These are phyloP conservation scores for Balakata baccata DNA, from an alignment of 345 rosid genomes.

Conservation along the genomic window DNA sequence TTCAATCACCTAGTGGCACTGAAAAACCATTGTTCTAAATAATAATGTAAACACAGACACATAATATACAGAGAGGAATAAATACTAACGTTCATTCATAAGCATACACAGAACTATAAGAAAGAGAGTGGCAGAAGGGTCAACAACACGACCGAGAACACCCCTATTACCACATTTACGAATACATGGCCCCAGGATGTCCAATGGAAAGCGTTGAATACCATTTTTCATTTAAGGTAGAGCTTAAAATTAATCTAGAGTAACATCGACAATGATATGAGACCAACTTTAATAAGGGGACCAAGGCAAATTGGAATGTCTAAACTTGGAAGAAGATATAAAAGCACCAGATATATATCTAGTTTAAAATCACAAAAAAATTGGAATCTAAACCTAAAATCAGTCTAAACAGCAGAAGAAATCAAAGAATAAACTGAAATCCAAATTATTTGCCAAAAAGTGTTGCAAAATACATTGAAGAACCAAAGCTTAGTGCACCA, in stretches of 20 bases:
- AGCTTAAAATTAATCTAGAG: too few relatives aligned
- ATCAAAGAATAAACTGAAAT: not conserved
- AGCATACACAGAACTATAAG: not conserved
- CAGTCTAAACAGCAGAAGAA: not conserved
- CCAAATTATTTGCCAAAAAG: not conserved
- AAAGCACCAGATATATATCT: not conserved
- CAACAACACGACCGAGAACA: too few relatives aligned
- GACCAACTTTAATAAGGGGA: too few relatives aligned
- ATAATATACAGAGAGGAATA: not conserved
- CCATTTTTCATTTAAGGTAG: not conserved
- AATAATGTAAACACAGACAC: not conserved
- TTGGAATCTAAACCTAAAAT: not conserved
- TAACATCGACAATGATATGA: too few relatives aligned
- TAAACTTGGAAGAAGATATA: slow-evolving; percentile 1
- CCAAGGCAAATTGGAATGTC: not conserved
- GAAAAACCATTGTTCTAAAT: not conserved
- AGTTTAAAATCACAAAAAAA: not conserved
- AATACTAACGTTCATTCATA: not conserved
- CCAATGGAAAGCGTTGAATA: too few relatives aligned
- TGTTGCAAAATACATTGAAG: not conserved
- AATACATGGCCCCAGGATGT: too few relatives aligned
- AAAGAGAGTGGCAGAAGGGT: too few relatives aligned
- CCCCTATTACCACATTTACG: too few relatives aligned
- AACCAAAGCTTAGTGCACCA: too few relatives aligned
- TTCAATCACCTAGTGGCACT: not conserved